Percentiles rank a stretch among this genome's conserved stretches.
Conservation (phyloP, 805 yeast genomes). For the Candida sithepensis region DNA sequence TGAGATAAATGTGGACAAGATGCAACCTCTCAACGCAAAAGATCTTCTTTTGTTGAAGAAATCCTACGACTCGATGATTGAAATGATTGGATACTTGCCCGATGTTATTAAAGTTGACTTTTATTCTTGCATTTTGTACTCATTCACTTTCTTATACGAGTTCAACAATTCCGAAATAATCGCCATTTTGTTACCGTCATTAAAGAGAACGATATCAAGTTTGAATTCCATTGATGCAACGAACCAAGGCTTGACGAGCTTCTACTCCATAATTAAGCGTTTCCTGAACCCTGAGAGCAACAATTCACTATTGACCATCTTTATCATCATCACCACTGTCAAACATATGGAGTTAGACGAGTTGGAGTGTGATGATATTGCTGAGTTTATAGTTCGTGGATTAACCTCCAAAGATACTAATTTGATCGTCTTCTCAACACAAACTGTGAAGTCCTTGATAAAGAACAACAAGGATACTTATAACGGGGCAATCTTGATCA, state of each 20-base stretch:
- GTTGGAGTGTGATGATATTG: slow-evolving; percentile 36
- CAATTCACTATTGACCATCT: slow-evolving; percentile 40
- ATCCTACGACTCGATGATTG: slow-evolving; percentile 50
- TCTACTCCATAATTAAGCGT: slow-evolving; percentile 35
- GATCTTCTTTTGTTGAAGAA: slow-evolving; percentile 45
- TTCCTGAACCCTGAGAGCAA: slow-evolving; percentile 25
- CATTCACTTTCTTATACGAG: slow-evolving; percentile 56
- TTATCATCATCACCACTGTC: slow-evolving; percentile 42
- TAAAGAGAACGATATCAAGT: slow-evolving; percentile 42
- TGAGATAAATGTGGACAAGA: slow-evolving; percentile 29
- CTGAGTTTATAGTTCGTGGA: slow-evolving; percentile 32
- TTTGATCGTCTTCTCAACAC: slow-evolving; percentile 42
- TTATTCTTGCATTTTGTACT: slow-evolving; percentile 62
- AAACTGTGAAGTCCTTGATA: slow-evolving; percentile 60
- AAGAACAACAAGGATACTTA: slow-evolving; percentile 26
- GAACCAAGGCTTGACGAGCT: slow-evolving; percentile 29
- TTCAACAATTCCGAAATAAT: slow-evolving; percentile 38
- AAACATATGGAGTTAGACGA: slow-evolving; percentile 30
- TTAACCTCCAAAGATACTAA: slow-evolving; percentile 33
- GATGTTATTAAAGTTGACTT: slow-evolving; percentile 66
- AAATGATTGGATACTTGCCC: slow-evolving; percentile 64
- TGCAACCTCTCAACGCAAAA: slow-evolving; percentile 17
- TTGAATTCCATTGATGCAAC: slow-evolving; percentile 17
- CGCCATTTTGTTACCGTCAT: slow-evolving; percentile 49
- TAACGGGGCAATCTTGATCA: slow-evolving; percentile 37